These are phyloP conservation scores for Coniosporium tulheliwenetii DNA, from an alignment of 2,329 filamentous ascomycete genomes.

Conservation along the genomic window DNA sequence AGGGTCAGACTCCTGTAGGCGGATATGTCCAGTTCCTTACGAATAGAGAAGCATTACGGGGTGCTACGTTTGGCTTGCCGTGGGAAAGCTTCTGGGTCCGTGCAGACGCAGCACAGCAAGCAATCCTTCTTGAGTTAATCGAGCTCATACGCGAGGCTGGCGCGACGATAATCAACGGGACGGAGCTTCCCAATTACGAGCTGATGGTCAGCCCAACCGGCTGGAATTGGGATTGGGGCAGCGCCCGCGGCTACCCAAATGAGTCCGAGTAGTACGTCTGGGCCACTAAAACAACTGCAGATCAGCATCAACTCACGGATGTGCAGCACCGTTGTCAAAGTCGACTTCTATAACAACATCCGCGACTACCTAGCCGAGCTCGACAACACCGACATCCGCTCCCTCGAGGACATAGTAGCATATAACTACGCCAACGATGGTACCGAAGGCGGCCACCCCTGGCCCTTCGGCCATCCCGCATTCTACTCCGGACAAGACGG, in stretches of 20 bases:
- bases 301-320: no score
- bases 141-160: slow-evolving; percentile 42
- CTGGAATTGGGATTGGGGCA: slow-evolving; percentile 61
- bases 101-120: slow-evolving; percentile 39
- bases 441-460: slow-evolving; percentile 48
- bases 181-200: slow-evolving; percentile 49
- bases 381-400: slow-evolving; percentile 41
- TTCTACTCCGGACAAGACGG: slow-evolving; percentile 58
- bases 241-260: slow-evolving; percentile 46
- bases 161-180: slow-evolving; percentile 52
- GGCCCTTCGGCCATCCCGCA: slow-evolving; percentile 37
- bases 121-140: slow-evolving; percentile 33
- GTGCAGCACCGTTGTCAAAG: slow-evolving; percentile 44
- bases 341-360: slow-evolving; percentile 55
- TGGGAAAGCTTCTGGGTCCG: slow-evolving; percentile 57
- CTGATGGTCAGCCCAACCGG: slow-evolving; percentile 42
- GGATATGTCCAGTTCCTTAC: slow-evolving; percentile 45
- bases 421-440: slow-evolving; percentile 46
- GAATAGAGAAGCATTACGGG: slow-evolving; percentile 37
- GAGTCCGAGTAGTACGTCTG: slow-evolving; percentile 47
- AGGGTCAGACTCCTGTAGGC: slow-evolving; percentile 34
- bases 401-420: slow-evolving; percentile 48
- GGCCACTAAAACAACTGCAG: no score
- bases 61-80: slow-evolving; percentile 53
- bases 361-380: slow-evolving; percentile 47